These are phyloP conservation scores for Curvularia eragrostidis DNA, from an alignment of 2,329 filamentous ascomycete species.

Conservation along the genomic window DNA sequence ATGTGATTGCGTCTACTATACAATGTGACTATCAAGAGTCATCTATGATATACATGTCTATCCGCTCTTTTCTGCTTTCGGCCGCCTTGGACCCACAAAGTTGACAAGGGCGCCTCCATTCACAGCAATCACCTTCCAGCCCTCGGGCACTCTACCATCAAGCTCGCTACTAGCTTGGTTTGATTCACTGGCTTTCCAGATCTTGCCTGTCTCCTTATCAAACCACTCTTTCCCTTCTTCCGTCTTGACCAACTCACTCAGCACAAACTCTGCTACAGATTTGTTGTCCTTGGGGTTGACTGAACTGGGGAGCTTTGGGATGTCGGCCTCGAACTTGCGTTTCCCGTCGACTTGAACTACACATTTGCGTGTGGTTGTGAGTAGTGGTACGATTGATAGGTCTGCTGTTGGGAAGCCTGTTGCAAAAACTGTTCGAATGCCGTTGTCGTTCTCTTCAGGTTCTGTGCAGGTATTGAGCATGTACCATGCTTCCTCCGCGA, in stretches of 20 bases:
- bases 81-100: constrained; percentile 61
- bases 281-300: constrained; percentile 14
- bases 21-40: neutral
- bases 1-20: neutral
- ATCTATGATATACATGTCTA: neutral
- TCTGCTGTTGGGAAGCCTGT: constrained; percentile 63
- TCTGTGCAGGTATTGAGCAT: constrained; percentile 53
- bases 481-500: constrained; percentile 82
- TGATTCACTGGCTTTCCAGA: constrained; percentile 42
- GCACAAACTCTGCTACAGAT: constrained; percentile 65
- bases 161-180: constrained; percentile 13
- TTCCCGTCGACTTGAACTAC: constrained; percentile 85
- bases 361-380: constrained; percentile 62
- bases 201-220: constrained; percentile 42
- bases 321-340: constrained; percentile 70
- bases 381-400: constrained; percentile 58
- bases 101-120: constrained; percentile 73
- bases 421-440: constrained; percentile 51
- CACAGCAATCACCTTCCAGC: constrained; percentile 67
- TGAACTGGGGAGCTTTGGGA: constrained; percentile 59
- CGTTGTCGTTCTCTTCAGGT: constrained; percentile 1
- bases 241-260: constrained; percentile 66
- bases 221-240: constrained; percentile 65
- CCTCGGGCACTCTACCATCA: constrained; percentile 22
- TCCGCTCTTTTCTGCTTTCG: neutral